Conservation (phyloP, 805 yeast genomes). For the Metschnikowia bowlesiae region DNA sequence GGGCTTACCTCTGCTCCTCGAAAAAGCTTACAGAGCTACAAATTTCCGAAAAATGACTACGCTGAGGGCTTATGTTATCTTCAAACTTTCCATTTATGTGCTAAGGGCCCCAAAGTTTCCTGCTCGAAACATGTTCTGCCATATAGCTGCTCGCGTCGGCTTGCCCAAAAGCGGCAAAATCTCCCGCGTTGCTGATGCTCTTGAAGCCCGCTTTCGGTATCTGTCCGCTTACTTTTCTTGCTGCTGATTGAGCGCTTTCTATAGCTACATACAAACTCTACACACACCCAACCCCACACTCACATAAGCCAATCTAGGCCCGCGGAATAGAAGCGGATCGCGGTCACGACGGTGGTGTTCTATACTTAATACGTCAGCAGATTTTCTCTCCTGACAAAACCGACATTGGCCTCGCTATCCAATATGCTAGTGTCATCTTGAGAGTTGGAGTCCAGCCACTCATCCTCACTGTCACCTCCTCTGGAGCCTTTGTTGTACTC, state of each 20-base stretch:
- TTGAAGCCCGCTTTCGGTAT: conserved; percentile 4
- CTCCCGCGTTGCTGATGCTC: not conserved
- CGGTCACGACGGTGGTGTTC: not conserved
- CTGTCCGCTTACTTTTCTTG: conserved; percentile 1
- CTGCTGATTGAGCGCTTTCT: not conserved
- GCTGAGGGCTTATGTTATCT: not conserved
- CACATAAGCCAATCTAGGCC: not conserved
- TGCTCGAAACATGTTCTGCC: not conserved
- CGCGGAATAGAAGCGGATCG: not conserved
- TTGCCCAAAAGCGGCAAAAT: not conserved
- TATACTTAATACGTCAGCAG: not conserved
- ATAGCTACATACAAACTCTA: not conserved
- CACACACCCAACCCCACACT: not conserved
- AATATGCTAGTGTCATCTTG: not conserved
- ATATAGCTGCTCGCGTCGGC: not conserved
- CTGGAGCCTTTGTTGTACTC: conserved; percentile 1
- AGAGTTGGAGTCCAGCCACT: conserved; percentile 1
- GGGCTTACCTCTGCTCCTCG: not conserved
- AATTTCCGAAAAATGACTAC: not conserved
- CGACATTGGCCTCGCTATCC: not conserved
- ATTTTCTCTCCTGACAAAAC: not conserved
- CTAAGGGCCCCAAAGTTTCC: not conserved
- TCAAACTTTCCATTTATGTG: not conserved
- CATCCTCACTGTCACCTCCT: not conserved
- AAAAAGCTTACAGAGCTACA: too few species aligned